Evolutionary conservation across 1,284 basidiomycete species (phyloP), one percentile per base, ranked within the genome.

Genomic region (Boletus albobrunnescens): DNA sequence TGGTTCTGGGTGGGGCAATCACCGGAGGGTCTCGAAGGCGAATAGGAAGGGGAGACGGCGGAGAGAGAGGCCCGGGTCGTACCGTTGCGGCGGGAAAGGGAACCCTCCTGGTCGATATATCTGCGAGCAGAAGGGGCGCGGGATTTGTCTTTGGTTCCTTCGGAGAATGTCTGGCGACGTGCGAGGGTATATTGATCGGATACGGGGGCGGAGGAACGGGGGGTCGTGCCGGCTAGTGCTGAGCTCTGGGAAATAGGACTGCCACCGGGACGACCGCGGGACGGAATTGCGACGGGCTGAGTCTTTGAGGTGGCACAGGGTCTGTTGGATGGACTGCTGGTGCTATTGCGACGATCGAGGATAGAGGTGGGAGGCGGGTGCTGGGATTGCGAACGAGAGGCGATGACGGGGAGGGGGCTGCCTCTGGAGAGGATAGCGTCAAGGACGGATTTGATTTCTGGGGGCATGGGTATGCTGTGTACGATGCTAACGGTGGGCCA

Each of bases 401-500:
- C 54, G 13, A 68, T 59, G 54, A 51, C 50, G 16, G 64, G 55
- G 16, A 64, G 41, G 16, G 57, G 44, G 22, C 42, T 58, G 36
- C 56, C 62, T 36, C 63, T 64, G 24, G 71, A 65, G 38, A 63
- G 60, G 50, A 85, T 68, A 45, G 69, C 70, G 48, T 85, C 83
- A 41, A 89, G 71, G 32, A 81, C 67, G 12, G 75, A 69, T 63
- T 82, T 85, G 64, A 88, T 76, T 41, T 87, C 84, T 14, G 73
- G 58, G 12, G 86, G 86, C 51, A 88, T 84, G 40, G 81, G 72
- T 41, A 87, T 71, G 47, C 77, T 74, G 58, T 89, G 82, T 13
- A 89, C 78, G 49, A 77, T 71, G 67, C 78, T 82, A 61, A 91
- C 84, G 28, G 84, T 78, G 53, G 72, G 78, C 87, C 87, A 91